Evolutionary conservation across 2,329 filamentous ascomycete species (phyloP).

Genomic region (Huntiella decipiens): DNA sequence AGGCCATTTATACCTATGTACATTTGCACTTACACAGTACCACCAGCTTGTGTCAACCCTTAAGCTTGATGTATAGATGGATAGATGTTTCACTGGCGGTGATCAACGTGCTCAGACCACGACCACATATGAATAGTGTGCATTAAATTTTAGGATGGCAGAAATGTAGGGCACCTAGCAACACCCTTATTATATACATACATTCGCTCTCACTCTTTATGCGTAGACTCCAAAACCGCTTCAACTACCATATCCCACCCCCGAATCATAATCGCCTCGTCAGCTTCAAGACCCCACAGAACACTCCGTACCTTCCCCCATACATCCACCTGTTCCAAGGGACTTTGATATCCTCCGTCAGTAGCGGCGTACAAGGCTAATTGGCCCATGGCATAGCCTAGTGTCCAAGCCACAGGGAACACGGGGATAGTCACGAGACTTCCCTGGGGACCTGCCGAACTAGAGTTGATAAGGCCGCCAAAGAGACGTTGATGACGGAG

Average conservation of each 20-base stretch:
- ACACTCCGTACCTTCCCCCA: not conserved
- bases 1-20: too few species aligned
- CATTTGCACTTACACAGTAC: too few species aligned
- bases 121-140: too few species aligned
- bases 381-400: not conserved
- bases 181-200: not conserved
- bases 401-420: not conserved
- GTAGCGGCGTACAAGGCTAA: not conserved
- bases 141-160: too few species aligned
- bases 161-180: too few species aligned
- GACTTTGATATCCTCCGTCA: not conserved
- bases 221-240: not conserved
- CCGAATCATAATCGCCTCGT: constrained; percentile 1
- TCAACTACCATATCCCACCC: not conserved
- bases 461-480: not conserved
- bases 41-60: too few species aligned
- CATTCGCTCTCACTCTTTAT: not conserved
- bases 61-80: too few species aligned
- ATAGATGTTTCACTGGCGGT: too few species aligned
- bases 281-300: not conserved
- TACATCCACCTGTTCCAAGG: not conserved
- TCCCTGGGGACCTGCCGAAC: not conserved
- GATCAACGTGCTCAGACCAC: too few species aligned
- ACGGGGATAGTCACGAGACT: not conserved
- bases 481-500: constrained; percentile 3